These are phyloP conservation scores for Cunninghamia lanceolata DNA, from an alignment of 75 land plant species.

Conservation along the genomic window DNA sequence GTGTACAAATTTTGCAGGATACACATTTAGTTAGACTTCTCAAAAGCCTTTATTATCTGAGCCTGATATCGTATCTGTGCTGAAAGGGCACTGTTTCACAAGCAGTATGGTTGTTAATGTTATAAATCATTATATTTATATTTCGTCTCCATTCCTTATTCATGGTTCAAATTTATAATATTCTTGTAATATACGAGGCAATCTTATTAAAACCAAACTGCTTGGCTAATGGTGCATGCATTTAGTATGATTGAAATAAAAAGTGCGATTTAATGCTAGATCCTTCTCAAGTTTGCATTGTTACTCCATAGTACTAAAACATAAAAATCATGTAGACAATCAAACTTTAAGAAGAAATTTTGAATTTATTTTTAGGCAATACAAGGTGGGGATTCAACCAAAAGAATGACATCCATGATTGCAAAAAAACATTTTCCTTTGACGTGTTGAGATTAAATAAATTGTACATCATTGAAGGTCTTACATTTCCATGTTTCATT, in stretches of 20 bases:
- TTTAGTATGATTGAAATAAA: background rate
- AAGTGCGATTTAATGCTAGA: background rate
- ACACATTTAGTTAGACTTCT: background rate
- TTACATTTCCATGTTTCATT: background rate
- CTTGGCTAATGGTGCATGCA: background rate
- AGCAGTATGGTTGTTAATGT: background rate
- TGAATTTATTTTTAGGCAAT: background rate
- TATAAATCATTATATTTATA: background rate
- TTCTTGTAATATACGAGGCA: background rate
- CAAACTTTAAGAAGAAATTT: background rate
- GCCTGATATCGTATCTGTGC: background rate
- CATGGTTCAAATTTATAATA: background rate
- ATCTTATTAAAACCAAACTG: background rate
- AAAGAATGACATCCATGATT: background rate
- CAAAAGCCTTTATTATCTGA: background rate
- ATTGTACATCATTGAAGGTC: background rate
- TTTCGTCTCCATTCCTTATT: background rate
- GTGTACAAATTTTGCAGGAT: conserved; percentile 7
- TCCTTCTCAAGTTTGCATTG: background rate
- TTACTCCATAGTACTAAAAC: background rate
- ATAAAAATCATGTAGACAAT: background rate
- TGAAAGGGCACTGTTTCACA: background rate
- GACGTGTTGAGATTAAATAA: background rate
- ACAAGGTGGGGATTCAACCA: conserved; percentile 27
- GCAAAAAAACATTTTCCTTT: background rate